Conservation (phyloP, 2,329 filamentous ascomycete species). For the Aphanocladium album region DNA sequence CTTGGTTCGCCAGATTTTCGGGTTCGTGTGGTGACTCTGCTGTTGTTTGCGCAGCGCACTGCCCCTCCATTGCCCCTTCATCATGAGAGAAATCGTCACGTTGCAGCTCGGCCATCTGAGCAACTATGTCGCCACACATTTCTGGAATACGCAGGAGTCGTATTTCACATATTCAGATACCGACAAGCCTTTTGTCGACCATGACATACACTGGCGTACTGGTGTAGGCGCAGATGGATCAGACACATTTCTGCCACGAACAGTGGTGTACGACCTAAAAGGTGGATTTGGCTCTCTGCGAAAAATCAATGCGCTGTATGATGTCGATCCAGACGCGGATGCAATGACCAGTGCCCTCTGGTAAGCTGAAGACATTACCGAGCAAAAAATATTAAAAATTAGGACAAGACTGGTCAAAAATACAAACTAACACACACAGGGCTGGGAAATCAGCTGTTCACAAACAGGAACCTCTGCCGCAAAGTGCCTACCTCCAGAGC, state of each 20-base stretch:
- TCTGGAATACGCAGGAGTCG: constrained; percentile 96
- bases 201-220: constrained; percentile 77
- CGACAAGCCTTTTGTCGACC: constrained; percentile 31
- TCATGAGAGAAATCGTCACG: constrained; percentile 92
- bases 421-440: constrained; percentile 38
- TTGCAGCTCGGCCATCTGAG: constrained; percentile 88
- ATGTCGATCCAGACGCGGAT: constrained; percentile 39
- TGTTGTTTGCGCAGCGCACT: background rate
- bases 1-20: no score
- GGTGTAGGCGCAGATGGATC: constrained; percentile 77
- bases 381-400: background rate
- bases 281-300: constrained; percentile 84
- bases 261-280: constrained; percentile 92
- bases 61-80: constrained; percentile 1
- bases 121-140: constrained; percentile 92
- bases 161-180: constrained; percentile 81
- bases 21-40: no score
- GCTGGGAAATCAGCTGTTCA: constrained; percentile 63
- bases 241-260: constrained; percentile 89
- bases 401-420: no score
- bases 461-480: constrained; percentile 60
- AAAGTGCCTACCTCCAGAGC: constrained; percentile 71
- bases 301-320: constrained; percentile 85
- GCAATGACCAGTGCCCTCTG: constrained; percentile 27
- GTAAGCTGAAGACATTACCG: constrained; percentile 19